Evolutionary conservation across 257 asterid species (phyloP).

Genomic region (Primulina huaijiensis): DNA sequence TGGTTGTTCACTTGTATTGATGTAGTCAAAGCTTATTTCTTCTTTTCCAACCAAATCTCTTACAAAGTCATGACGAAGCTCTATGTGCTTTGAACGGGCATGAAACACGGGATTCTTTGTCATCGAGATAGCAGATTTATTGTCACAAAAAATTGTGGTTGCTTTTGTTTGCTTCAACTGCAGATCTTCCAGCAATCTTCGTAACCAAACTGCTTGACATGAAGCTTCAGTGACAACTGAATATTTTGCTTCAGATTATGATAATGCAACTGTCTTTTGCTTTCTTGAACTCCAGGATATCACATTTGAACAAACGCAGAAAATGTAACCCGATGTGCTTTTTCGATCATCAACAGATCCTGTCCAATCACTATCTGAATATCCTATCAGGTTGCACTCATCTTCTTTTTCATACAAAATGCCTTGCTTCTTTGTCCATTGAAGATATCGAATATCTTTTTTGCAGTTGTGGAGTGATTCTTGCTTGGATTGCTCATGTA

Average conservation of each 20-base stretch:
- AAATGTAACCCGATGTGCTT: background rate
- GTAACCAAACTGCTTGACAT: background rate
- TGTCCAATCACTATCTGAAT: background rate
- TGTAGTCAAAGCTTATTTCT: background rate
- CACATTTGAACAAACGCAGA: background rate
- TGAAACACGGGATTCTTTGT: background rate
- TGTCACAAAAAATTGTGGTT: background rate
- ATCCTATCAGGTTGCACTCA: background rate
- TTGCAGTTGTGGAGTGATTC: constrained; percentile 4
- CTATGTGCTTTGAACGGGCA: background rate
- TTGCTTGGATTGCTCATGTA: constrained; percentile 8
- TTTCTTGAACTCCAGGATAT: background rate
- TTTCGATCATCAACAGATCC: background rate
- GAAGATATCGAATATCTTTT: constrained; percentile 6
- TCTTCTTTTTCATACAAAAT: background rate
- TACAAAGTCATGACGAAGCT: background rate
- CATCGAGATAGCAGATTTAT: background rate
- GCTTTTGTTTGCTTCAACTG: background rate
- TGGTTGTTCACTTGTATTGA: background rate
- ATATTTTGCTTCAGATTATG: background rate
- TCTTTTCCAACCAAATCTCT: background rate
- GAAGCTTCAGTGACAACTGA: background rate
- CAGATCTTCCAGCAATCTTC: background rate
- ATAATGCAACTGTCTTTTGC: background rate
- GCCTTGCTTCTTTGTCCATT: background rate